Evolutionary conservation across 2,329 filamentous ascomycete species (phyloP), one percentile per base, ranked within the genome.

Genomic region (Talaromyces rugulosus): DNA sequence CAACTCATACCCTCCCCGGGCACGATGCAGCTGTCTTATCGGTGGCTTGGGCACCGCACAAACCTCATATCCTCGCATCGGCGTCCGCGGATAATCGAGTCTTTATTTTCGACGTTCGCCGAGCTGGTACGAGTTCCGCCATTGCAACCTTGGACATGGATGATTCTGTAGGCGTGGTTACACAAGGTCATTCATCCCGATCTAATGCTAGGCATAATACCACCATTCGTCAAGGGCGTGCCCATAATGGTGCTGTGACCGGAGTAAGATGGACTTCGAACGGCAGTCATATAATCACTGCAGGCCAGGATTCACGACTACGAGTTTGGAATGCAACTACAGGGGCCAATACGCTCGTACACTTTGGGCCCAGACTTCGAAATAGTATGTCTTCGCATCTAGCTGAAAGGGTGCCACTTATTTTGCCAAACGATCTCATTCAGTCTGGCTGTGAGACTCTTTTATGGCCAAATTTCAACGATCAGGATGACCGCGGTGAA

Each of bases 81-180:
- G 92, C 91, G 0, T 90, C 91, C n/a, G 85, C 88, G 0, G 93
- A 98, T 71, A 93, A 93, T 23, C 89, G 87, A 9, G 87, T 93
- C 2, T 86, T 92, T 27, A 80, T 97, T 40, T 98, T 94, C 88
- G 94, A 98, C 72, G 85, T 97, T 30, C 84, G 94, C 3, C 87
- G 90, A 34, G 90, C 91, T 33, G 76, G 76, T 8, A 72, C 75
- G 60, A 89, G 89, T 23, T 88, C 88, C 6, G 86, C 89, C 23
- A 81, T 98, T 34, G 91, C 88, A 0, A 83, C 89, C 47, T 82
- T 98, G 1, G 91, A 97, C 71, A 87, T 92, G 76, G 91, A 96
- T 71, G 92, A 97, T 71, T 88, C 87, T 2, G 80, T 90, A 3
- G 93, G 92, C 1, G 74, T 93, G 4, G 74, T 84, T 7, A 63